Conservation (phyloP, 352 stramenopile species). For the Globisporangium nunn region DNA sequence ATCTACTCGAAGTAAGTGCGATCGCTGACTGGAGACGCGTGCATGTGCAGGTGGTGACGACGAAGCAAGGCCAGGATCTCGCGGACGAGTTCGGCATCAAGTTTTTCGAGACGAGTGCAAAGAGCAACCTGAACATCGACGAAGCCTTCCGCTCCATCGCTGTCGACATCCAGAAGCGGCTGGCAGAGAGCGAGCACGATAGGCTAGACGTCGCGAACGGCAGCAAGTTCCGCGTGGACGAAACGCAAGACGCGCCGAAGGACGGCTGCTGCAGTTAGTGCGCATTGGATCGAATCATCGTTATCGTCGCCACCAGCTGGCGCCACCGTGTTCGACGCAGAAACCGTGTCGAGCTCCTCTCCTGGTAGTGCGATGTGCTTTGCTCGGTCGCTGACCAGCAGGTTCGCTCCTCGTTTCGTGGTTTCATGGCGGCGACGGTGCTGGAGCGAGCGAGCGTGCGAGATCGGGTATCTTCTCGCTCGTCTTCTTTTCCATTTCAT, state of each 20-base stretch:
- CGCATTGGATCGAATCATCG: not conserved
- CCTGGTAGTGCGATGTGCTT: not conserved
- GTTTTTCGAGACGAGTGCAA: slow-evolving; percentile 93
- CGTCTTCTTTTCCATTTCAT: not conserved
- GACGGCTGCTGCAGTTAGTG: slow-evolving; percentile 69
- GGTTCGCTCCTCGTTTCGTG: not conserved
- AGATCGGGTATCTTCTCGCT: not conserved
- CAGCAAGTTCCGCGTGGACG: slow-evolving; percentile 82
- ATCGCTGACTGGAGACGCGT: not conserved
- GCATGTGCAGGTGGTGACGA: slow-evolving; percentile 69
- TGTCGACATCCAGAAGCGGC: slow-evolving; percentile 85
- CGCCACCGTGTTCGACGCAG: not conserved
- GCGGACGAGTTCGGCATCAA: slow-evolving; percentile 92
- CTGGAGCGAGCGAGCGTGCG: not conserved
- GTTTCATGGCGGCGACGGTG: too few relatives aligned
- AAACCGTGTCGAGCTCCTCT: not conserved
- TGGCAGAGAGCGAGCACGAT: slow-evolving; percentile 83
- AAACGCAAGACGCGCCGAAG: slow-evolving; percentile 69
- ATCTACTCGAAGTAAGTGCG: not conserved
- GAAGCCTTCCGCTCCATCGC: slow-evolving; percentile 83
- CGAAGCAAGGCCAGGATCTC: slow-evolving; percentile 89
- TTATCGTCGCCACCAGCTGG: not conserved
- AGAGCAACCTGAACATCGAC: slow-evolving; percentile 92
- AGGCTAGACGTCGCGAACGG: slow-evolving; percentile 85
- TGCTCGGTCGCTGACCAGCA: not conserved